Base-by-base conservation (phyloP, 768 basidiomycete genomes). In the Podaxis rugospora region DNA sequence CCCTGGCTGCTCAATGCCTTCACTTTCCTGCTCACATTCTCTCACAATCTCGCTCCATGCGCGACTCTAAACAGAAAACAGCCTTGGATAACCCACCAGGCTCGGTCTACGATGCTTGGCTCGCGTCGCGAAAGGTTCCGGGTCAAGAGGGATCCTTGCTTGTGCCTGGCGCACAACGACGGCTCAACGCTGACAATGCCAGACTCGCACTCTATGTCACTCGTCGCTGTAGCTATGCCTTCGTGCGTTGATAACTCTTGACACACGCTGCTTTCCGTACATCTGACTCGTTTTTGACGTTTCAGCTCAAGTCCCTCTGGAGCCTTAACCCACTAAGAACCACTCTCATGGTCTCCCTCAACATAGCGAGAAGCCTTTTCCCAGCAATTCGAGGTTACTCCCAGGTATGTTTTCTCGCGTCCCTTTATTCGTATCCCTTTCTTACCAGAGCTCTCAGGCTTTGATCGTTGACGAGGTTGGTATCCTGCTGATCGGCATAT, bases 331-430 rank as follows among this genome's bases (percentile, higher is more conserved):
- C 90, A 36, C 65, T 85, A 51, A 82, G 90, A 61, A 86, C 88
- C 21, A 76, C 82, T n/a, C 75, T 89, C 57, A 87, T 93, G 84
- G 74, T 92, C 71, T 59, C 80, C 62, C 74, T 92, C 65, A 89
- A 91, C 71, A 73, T 92, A 55, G 66, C 87, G 61, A 83, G 89
- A 65, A 92, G 90, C 63, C 74, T 88, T 61, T 85, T 92, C 68
- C 91, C 91, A 37, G 92, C 90, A 9, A 88, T 89, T 72, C 83
- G 89, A 74, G 88, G 89, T 63, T 93, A 91, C 76, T 92, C 92
- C 7, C 92, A 93, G 75, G 82, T 82, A 61, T 58, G 74, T 70
- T 63, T 57, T 42, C 59, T 62, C 56, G 51, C 55, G 52, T 37
- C 57, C 35, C 52, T 55, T 39, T 64, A 55, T 53, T 44, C 55